Base-by-base conservation (phyloP, 1,284 basidiomycete genomes). In the Tilletia indica region DNA sequence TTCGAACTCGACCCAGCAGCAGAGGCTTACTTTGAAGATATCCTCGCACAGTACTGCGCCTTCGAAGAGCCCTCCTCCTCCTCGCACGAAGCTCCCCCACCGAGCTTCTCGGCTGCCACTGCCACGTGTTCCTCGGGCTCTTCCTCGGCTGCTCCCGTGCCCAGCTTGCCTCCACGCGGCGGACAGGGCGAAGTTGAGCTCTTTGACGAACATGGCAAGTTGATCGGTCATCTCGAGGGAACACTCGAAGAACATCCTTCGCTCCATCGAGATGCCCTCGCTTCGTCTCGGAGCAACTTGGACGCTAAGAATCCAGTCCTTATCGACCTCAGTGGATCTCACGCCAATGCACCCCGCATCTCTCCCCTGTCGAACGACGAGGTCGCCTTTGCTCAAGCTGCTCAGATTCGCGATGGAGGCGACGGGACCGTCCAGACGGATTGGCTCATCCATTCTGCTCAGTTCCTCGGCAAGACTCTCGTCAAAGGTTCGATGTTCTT, bases 391-490 rank as follows among this genome's bases (percentile, higher is more conserved):
- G 42, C 42, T 14, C 42, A 45, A 14, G 14, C 42, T 8, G 42
- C 42, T 14, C 42, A 68, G 16, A 51, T 5, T 38, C 38, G 48
- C 8, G 45, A n/a, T 14, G 67, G 49, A 63, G 70, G 70, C 19
- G 70, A 71, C 48, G 72, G 64, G 1, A 72, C 74, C 12, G 75
- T 74, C n/a, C 74, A 71, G 61, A 71, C 66, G 34, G 77, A 80
- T 38, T 80, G 79, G 79, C 70, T 80, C 68, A 70, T 79, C 38
- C 48, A 54, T 14, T 73, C 76, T 8, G 84, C 79, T 6, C 77
- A 83, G 49, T 77, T 71, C 56, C 73, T 85, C 47, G 82, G 80
- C 0, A 74, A 75, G 4, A 78, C 76, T 9, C 76, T 85, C 63
- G 71, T 84, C 63, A 74, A 81, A 25, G 80, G 82, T 0, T 78